These are phyloP conservation scores for Debaryomyces subglobosus DNA, from an alignment of 1,139 yeast species.

Conservation along the genomic window DNA sequence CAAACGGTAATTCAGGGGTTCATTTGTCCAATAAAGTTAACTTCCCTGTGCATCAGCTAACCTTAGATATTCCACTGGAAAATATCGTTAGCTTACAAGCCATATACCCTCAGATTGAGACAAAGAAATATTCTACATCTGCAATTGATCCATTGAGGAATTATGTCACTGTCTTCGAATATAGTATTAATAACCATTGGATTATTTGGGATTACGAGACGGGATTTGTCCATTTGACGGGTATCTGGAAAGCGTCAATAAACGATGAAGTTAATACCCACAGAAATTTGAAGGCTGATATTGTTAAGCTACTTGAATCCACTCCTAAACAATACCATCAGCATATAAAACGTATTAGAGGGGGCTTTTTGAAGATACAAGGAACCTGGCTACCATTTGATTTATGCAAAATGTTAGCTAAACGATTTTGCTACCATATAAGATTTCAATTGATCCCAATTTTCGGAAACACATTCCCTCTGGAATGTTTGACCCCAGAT, in stretches of 20 bases:
- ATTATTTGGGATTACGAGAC: conserved; percentile 88
- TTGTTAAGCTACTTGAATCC: conserved; percentile 71
- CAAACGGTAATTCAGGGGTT: neutral
- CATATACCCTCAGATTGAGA: conserved; percentile 44
- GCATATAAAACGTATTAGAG: conserved; percentile 76
- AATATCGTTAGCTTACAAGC: conserved; percentile 28
- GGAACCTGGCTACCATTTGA: conserved; percentile 91
- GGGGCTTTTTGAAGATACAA: conserved; percentile 90
- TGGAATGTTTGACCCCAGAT: conserved; percentile 65
- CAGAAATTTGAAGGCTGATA: conserved; percentile 67
- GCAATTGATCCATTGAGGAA: conserved; percentile 61
- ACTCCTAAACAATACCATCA: conserved; percentile 68
- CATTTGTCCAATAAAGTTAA: conserved; percentile 16
- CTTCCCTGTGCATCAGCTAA: conserved; percentile 26
- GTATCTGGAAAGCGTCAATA: conserved; percentile 79
- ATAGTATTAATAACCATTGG: conserved; percentile 63
- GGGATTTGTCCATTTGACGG: conserved; percentile 89
- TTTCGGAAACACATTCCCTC: conserved; percentile 76
- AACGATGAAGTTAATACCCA: conserved; percentile 13
- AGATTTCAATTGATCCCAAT: conserved; percentile 77
- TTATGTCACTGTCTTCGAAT: conserved; percentile 74
- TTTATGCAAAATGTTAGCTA: conserved; percentile 68
- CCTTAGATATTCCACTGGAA: conserved; percentile 24
- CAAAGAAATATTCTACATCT: conserved; percentile 73
- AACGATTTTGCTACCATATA: conserved; percentile 76